These are phyloP conservation scores for Hyphopichia burtonii DNA, from an alignment of 1,139 yeast genomes.

Conservation along the genomic window DNA sequence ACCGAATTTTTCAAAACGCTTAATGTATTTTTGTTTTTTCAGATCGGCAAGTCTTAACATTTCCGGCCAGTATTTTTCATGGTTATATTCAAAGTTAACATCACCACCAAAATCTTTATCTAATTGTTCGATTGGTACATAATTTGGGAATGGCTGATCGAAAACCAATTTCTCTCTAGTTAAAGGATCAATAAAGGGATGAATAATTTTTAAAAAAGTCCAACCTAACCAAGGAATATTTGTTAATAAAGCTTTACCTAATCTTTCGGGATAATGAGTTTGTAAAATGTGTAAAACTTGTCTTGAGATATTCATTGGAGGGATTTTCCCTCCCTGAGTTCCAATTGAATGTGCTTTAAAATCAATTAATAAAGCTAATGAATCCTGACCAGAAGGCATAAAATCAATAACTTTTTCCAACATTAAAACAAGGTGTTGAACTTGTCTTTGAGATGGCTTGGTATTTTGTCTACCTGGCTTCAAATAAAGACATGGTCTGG, in stretches of 20 bases:
- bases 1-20: constrained; percentile 41
- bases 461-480: constrained; percentile 52
- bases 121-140: constrained; percentile 45
- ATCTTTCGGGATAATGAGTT: constrained; percentile 49
- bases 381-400: constrained; percentile 52
- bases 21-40: constrained; percentile 34
- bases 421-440: constrained; percentile 51
- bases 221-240: constrained; percentile 51
- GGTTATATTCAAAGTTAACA: constrained; percentile 43
- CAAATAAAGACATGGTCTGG: constrained; percentile 48
- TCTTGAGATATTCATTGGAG: constrained; percentile 77
- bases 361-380: constrained; percentile 46
- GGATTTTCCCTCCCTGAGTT: constrained; percentile 64
- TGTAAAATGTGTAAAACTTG: constrained; percentile 72
- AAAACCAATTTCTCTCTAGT: constrained; percentile 50
- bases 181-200: constrained; percentile 51
- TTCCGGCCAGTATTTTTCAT: constrained; percentile 43
- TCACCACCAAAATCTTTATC: constrained; percentile 48
- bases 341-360: constrained; percentile 49
- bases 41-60: constrained; percentile 41
- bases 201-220: constrained; percentile 46
- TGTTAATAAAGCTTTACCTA: constrained; percentile 47
- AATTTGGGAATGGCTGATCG: constrained; percentile 47
- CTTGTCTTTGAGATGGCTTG: constrained; percentile 42
- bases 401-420: constrained; percentile 46